A percentile compares a stretch with the other conserved stretches of the same genome.
Conservation (phyloP, 108 stramenopile species). For the Cyclotella baltica region DNA sequence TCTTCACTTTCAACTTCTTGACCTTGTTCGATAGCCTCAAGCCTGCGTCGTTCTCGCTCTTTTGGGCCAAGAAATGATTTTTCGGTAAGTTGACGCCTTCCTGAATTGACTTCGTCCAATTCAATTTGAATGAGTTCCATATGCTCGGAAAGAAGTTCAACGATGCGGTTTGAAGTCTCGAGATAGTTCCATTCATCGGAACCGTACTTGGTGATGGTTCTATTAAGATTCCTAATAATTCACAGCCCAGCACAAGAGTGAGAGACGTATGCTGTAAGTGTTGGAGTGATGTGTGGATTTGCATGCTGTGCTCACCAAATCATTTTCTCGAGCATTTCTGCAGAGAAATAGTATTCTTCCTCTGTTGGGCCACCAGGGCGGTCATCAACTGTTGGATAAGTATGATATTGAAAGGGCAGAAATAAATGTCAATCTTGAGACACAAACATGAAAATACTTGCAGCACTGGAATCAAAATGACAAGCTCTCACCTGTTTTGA, state of each 20-base stretch:
- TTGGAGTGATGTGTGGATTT: background rate
- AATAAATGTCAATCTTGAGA: background rate
- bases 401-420: background rate
- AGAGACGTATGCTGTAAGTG: background rate
- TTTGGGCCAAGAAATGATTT: constrained; percentile 44
- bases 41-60: constrained; percentile 12
- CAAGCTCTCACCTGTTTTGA: constrained; percentile 18
- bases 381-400: background rate
- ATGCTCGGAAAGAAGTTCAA: constrained; percentile 37
- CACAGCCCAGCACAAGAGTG: background rate
- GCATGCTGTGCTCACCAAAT: background rate
- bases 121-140: constrained; percentile 18
- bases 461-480: constrained; percentile 1
- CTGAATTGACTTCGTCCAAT: constrained; percentile 33
- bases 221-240: constrained; percentile 26
- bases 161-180: constrained; percentile 36
- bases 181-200: constrained; percentile 29
- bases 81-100: constrained; percentile 21
- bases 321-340: constrained; percentile 15
- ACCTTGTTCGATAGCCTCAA: background rate
- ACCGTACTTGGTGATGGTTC: constrained; percentile 40
- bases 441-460: background rate
- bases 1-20: background rate
- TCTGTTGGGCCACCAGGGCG: background rate
- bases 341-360: constrained; percentile 8